These are phyloP conservation scores for Salpingoeca rosetta DNA, from an alignment of 78 protist genomes.

Conservation along the genomic window DNA sequence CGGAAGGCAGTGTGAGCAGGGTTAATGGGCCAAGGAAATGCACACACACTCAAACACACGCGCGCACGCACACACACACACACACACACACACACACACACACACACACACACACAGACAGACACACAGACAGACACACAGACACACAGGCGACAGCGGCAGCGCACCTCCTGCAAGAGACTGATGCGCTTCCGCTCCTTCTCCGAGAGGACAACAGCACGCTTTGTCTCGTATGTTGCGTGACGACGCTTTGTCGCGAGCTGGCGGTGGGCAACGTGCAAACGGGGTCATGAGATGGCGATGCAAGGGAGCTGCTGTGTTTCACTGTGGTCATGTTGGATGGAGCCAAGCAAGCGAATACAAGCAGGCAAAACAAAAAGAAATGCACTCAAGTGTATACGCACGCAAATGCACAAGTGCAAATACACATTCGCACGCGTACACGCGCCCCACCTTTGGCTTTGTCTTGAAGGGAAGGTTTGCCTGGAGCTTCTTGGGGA, in stretches of 20 bases:
- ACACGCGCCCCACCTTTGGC: conserved; percentile 60
- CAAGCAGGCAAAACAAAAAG: neutral
- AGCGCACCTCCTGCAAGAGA: neutral
- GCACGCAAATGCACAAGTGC: no score
- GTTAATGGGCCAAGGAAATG: no score
- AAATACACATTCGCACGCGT: neutral
- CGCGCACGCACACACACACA: no score
- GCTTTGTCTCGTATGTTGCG: neutral
- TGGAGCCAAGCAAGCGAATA: neutral
- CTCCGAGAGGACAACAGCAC: conserved; percentile 39
- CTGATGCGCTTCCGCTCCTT: conserved; percentile 4
- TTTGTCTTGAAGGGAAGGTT: conserved; percentile 48
- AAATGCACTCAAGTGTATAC: neutral
- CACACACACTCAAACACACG: no score
- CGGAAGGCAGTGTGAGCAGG: neutral
- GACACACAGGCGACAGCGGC: neutral
- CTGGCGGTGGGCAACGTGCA: neutral
- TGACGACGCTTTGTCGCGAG: neutral
- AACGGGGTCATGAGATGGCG: neutral
- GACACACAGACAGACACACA: no score
- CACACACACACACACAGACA: no score
- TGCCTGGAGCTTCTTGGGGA: conserved; percentile 46
- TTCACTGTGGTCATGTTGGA: neutral
- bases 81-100: no score
- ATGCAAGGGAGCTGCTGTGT: neutral